Conservation (phyloP, 768 basidiomycete genomes). For the Pilatotrama ljubarskyi region DNA sequence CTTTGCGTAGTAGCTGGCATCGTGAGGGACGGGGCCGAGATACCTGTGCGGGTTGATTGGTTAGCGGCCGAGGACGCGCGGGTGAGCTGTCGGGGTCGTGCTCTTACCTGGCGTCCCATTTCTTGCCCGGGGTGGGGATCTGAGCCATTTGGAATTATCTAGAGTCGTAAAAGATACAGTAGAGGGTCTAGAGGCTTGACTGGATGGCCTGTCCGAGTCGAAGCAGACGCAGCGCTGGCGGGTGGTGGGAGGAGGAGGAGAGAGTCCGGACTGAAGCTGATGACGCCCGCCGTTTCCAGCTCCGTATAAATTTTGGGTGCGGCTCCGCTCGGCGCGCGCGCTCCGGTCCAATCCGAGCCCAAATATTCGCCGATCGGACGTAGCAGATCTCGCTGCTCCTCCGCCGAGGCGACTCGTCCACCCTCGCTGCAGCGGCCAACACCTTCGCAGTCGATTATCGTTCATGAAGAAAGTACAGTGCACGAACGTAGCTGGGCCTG, state of each 20-base stretch:
- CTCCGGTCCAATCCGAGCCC: conserved; percentile 17
- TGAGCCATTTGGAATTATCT: conserved; percentile 48
- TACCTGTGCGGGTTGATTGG: conserved; percentile 40
- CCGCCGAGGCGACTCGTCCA: no score
- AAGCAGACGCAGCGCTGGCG: conserved; percentile 18
- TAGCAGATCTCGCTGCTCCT: no score
- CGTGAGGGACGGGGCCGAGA: conserved; percentile 74
- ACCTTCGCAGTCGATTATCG: neutral
- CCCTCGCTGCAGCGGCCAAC: neutral
- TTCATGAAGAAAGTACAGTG: neutral
- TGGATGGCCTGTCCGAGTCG: conserved; percentile 37
- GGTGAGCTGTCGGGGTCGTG: conserved; percentile 13
- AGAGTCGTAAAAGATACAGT: conserved; percentile 33
- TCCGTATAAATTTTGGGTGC: conserved; percentile 20
- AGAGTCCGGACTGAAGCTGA: conserved; percentile 14
- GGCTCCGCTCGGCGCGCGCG: conserved; percentile 3
- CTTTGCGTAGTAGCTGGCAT: conserved; percentile 75
- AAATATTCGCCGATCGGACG: neutral
- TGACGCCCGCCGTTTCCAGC: neutral
- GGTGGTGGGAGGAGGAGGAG: conserved; percentile 31
- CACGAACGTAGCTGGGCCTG: neutral
- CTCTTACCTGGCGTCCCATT: conserved; percentile 75
- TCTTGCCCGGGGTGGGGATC: conserved; percentile 54
- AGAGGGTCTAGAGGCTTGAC: conserved; percentile 31
- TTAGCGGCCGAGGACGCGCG: neutral